Evolutionary conservation across 2,329 filamentous ascomycete species (phyloP).

Genomic region (Ambrosiella xylebori): DNA sequence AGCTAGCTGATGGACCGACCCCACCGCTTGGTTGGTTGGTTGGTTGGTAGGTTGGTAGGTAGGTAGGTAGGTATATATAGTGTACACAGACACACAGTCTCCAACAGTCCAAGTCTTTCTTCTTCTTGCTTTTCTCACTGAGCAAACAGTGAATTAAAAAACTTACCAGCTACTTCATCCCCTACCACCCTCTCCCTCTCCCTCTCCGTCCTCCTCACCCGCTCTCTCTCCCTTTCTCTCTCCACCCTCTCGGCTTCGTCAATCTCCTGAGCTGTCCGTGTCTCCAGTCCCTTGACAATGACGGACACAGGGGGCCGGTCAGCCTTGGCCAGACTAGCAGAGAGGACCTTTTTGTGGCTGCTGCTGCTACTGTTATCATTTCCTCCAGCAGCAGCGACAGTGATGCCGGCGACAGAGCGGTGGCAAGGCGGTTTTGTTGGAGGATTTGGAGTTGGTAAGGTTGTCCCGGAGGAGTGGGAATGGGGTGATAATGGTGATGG

Average conservation of each 20-base stretch:
- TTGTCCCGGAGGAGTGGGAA: too few relatives aligned
- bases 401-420: not conserved
- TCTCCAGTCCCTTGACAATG: constrained; percentile 10
- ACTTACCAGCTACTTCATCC: not conserved
- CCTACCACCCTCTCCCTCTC: not conserved
- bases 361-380: not conserved
- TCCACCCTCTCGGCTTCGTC: constrained; percentile 2
- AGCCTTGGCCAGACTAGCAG: constrained; percentile 6
- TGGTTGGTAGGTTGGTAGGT: too few relatives aligned
- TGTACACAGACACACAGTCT: too few relatives aligned
- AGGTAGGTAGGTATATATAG: too few relatives aligned
- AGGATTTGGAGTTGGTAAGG: too few relatives aligned
- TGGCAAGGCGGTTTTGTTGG: too few relatives aligned
- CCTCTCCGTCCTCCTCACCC: not conserved
- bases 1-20: too few relatives aligned
- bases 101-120: too few relatives aligned
- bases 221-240: not conserved
- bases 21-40: too few relatives aligned
- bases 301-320: constrained; percentile 7
- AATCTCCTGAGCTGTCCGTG: constrained; percentile 9
- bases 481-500: too few relatives aligned
- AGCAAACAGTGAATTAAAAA: too few relatives aligned
- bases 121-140: too few relatives aligned
- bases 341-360: constrained; percentile 10
- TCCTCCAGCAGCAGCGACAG: not conserved